Evolutionary conservation across 1,284 basidiomycete genomes (phyloP).

Genomic region (Rhodotorula sp.): DNA sequence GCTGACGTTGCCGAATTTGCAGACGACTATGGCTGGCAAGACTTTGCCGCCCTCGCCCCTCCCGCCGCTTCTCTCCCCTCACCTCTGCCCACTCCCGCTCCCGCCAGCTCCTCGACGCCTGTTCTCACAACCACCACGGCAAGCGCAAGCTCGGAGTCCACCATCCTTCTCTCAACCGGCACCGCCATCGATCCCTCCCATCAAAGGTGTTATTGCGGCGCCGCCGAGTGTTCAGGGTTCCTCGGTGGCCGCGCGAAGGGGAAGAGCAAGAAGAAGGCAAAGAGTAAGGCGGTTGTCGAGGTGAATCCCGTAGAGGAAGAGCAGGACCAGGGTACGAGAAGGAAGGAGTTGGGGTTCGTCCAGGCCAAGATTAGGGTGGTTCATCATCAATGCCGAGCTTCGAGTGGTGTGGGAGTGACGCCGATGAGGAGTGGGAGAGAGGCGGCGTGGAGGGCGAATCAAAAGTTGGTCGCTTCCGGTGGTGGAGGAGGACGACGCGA

Average conservation of each 20-base stretch:
- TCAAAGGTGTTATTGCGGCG: slow-evolving; percentile 51
- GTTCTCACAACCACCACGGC: neutral
- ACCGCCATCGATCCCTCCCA: slow-evolving; percentile 44
- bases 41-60: slow-evolving; percentile 26
- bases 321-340: neutral
- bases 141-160: neutral
- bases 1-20: slow-evolving; percentile 43
- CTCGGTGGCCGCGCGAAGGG: slow-evolving; percentile 42
- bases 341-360: neutral
- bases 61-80: neutral
- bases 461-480: neutral
- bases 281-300: neutral
- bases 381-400: neutral
- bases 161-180: slow-evolving; percentile 18
- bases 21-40: slow-evolving; percentile 47
- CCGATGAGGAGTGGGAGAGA: neutral
- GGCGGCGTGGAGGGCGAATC: slow-evolving; percentile 15
- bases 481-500: neutral
- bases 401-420: neutral
- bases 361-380: neutral
- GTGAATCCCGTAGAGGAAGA: neutral
- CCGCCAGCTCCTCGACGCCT: neutral
- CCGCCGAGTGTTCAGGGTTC: slow-evolving; percentile 49
- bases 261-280: neutral
- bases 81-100: neutral